Conservation (phyloP, 176 grass and related monocot species). For the Avena eriantha region DNA sequence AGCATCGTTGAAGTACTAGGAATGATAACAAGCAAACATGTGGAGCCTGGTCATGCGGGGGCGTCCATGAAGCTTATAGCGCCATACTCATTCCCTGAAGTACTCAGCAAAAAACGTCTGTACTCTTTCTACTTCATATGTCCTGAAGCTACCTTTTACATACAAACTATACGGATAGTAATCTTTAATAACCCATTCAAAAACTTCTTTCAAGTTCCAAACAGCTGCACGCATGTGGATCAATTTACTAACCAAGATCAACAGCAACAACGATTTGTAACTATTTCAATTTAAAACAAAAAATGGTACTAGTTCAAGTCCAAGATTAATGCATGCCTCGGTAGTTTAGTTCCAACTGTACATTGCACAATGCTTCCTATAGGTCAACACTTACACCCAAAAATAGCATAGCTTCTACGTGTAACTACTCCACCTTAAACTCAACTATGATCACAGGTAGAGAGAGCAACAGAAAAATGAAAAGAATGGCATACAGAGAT, state of each 20-base stretch:
- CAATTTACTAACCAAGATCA: constrained; percentile 24
- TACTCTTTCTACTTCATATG: background rate
- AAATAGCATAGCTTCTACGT: background rate
- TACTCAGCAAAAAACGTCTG: background rate
- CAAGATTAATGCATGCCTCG: no score
- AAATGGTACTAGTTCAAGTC: background rate
- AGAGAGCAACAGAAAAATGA: background rate
- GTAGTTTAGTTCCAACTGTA: background rate
- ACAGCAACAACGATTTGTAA: background rate
- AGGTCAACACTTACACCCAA: background rate
- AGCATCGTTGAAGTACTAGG: background rate
- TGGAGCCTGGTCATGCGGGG: background rate
- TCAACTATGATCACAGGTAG: background rate
- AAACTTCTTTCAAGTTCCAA: background rate
- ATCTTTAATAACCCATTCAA: background rate
- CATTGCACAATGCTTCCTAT: background rate
- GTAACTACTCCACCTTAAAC: constrained; percentile 13
- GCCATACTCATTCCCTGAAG: background rate
- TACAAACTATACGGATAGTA: constrained; percentile 6
- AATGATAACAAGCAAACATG: background rate
- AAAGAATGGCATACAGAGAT: background rate
- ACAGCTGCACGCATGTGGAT: background rate
- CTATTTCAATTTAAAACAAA: background rate
- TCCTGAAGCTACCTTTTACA: background rate
- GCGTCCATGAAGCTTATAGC: background rate